phyloP scores from a whole-genome alignment of 2,329 filamentous ascomycete genomes.

The Nannizziopsis arthrosporioides region DNA sequence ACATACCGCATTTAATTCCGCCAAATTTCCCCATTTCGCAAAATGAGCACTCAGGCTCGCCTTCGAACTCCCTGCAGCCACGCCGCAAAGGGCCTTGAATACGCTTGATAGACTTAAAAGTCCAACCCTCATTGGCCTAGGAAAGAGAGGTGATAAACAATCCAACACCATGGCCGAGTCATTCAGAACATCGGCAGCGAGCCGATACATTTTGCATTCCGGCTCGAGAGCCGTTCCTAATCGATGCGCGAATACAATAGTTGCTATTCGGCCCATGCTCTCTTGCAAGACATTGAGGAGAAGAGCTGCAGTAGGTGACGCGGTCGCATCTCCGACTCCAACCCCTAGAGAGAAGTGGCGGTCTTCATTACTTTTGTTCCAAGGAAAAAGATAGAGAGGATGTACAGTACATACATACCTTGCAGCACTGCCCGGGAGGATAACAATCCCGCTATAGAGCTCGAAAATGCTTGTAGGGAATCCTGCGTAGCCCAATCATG shows the following conservation, averaged over 20 bases:
- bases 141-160: constrained; percentile 63
- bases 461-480: constrained; percentile 33
- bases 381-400: background rate
- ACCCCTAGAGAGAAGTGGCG: constrained; percentile 41
- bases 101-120: constrained; percentile 51
- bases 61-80: constrained; percentile 81
- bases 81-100: constrained; percentile 64
- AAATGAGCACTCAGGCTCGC: constrained; percentile 88
- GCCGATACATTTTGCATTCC: constrained; percentile 80
- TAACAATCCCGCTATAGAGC: constrained; percentile 44
- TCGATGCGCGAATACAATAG: constrained; percentile 73
- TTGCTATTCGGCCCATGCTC: constrained; percentile 66
- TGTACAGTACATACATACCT: constrained; percentile 40
- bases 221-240: constrained; percentile 75
- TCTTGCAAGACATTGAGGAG: constrained; percentile 76
- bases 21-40: constrained; percentile 72
- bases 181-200: constrained; percentile 80
- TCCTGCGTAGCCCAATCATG: constrained; percentile 23
- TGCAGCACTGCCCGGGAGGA: constrained; percentile 73
- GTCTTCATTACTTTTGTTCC: constrained; percentile 2
- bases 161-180: constrained; percentile 79
- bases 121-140: constrained; percentile 45
- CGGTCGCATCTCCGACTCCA: constrained; percentile 70
- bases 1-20: constrained; percentile 71
- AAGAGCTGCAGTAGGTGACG: constrained; percentile 68